Evolutionary conservation across 768 basidiomycete species (phyloP).

Genomic region (Gautieria morchelliformis): DNA sequence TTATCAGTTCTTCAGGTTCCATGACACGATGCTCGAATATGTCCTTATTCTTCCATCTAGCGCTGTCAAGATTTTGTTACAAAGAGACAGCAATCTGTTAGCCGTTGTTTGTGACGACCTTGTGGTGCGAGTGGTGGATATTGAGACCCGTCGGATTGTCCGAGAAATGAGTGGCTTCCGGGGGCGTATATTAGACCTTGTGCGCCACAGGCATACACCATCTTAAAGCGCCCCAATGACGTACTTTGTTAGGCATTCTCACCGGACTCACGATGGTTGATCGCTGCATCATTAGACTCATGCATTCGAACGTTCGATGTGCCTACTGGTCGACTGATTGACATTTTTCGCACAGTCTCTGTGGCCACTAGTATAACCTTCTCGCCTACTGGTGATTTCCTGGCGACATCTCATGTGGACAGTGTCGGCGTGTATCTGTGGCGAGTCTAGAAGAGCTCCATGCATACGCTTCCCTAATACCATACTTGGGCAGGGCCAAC

Average conservation of each 20-base stretch:
- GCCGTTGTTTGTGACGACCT: slow-evolving; percentile 82
- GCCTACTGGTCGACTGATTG: slow-evolving; percentile 85
- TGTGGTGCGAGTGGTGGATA: slow-evolving; percentile 76
- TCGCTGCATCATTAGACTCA: slow-evolving; percentile 82
- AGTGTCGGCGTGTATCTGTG: slow-evolving; percentile 94
- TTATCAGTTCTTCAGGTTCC: slow-evolving; percentile 91
- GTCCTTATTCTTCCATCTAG: slow-evolving; percentile 60
- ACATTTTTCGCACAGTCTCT: slow-evolving; percentile 81
- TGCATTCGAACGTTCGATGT: slow-evolving; percentile 92
- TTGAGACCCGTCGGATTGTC: slow-evolving; percentile 81
- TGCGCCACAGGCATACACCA: slow-evolving; percentile 28
- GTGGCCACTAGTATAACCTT: slow-evolving; percentile 87
- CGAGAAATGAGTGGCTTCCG: slow-evolving; percentile 81
- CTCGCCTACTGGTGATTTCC: slow-evolving; percentile 91
- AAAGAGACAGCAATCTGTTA: slow-evolving; percentile 78
- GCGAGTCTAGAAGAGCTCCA: slow-evolving; percentile 29
- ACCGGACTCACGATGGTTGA: slow-evolving; percentile 89
- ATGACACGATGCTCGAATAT: slow-evolving; percentile 65
- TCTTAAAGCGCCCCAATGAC: slow-evolving; percentile 4
- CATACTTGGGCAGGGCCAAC: slow-evolving; percentile 60
- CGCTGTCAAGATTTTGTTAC: slow-evolving; percentile 60
- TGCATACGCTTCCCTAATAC: slow-evolving; percentile 3
- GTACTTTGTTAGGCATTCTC: slow-evolving; percentile 62
- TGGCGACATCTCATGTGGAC: slow-evolving; percentile 91
- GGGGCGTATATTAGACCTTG: slow-evolving; percentile 82